Evolutionary conservation across 2,329 filamentous ascomycete genomes (phyloP).

Genomic region (Dendryphion nanum): DNA sequence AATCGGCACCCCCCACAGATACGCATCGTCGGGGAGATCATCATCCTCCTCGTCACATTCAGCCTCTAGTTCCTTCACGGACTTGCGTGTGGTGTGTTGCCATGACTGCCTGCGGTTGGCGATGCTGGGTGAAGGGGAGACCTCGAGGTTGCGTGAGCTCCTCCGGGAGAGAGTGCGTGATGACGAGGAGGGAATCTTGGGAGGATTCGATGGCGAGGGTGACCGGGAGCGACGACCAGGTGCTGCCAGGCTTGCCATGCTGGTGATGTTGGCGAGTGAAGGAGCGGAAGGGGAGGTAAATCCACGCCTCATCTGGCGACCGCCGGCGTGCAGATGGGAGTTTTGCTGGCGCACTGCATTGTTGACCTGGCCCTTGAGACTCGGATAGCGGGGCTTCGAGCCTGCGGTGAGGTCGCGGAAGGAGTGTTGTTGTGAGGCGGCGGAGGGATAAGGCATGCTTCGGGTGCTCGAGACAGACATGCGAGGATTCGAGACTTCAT

Average conservation of each 20-base stretch:
- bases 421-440: conserved; percentile 22
- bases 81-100: conserved; percentile 67
- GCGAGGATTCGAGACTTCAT: conserved; percentile 21
- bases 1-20: conserved; percentile 79
- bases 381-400: conserved; percentile 39
- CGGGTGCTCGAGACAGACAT: conserved; percentile 10
- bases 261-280: conserved; percentile 26
- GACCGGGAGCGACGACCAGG: conserved; percentile 35
- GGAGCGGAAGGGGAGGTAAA: conserved; percentile 41
- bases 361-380: conserved; percentile 40
- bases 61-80: conserved; percentile 67
- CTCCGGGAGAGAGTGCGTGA: conserved; percentile 31
- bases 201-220: conserved; percentile 32
- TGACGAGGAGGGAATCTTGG: conserved; percentile 21
- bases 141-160: conserved; percentile 32
- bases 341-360: conserved; percentile 32
- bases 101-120: conserved; percentile 53
- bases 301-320: conserved; percentile 39
- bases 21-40: conserved; percentile 71
- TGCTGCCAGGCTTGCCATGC: conserved; percentile 28
- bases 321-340: conserved; percentile 38
- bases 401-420: conserved; percentile 39
- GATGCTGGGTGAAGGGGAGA: conserved; percentile 25
- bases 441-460: conserved; percentile 14
- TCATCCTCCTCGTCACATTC: conserved; percentile 72